phyloP scores from a whole-genome alignment of 2,329 filamentous ascomycete species.

The Neodidymelliopsis sp. region DNA sequence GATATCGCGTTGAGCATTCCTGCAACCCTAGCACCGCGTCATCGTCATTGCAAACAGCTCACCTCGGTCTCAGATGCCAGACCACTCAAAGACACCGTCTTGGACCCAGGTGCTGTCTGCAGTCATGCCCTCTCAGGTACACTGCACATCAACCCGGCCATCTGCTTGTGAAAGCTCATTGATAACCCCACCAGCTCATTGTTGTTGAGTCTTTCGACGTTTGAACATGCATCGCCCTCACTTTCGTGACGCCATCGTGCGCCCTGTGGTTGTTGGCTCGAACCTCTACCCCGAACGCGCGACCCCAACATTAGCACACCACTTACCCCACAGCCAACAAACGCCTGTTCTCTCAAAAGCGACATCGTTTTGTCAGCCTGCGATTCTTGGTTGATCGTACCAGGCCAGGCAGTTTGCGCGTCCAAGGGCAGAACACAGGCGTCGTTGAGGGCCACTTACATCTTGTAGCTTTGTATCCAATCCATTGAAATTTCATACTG shows the following conservation, averaged over 20 bases:
- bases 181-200: too few relatives aligned
- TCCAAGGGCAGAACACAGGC: too few relatives aligned
- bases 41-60: constrained; percentile 6
- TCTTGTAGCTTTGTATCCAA: too few relatives aligned
- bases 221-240: neutral
- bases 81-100: neutral
- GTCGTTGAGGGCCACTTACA: too few relatives aligned
- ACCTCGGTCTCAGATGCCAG: constrained; percentile 21
- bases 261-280: neutral
- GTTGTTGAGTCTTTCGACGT: too few relatives aligned
- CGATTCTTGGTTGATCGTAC: neutral
- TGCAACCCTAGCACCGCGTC: constrained; percentile 3
- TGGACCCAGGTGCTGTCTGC: neutral
- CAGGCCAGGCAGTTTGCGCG: too few relatives aligned
- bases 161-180: neutral
- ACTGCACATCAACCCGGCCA: neutral
- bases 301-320: constrained; percentile 2
- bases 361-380: neutral
- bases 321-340: constrained; percentile 12
- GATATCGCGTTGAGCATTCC: constrained; percentile 13
- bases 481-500: too few relatives aligned
- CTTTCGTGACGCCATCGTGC: neutral
- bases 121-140: neutral
- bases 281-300: neutral
- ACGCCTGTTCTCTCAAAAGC: constrained; percentile 6